These are phyloP conservation scores for Trypanosoma brucei DNA, from an alignment of 208 protist genomes.

Conservation along the genomic window DNA sequence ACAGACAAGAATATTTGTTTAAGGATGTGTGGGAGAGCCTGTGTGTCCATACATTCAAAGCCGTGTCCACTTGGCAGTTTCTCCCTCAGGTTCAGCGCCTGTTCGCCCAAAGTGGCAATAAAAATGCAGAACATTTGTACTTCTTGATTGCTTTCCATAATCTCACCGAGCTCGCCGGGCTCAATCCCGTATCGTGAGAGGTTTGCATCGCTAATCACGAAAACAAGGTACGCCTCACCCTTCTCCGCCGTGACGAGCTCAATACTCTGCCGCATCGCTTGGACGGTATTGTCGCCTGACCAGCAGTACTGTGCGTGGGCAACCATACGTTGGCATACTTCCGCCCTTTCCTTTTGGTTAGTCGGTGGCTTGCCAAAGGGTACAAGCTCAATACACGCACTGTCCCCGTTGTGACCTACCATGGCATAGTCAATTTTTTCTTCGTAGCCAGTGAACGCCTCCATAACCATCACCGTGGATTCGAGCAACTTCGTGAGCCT, in stretches of 20 bases:
- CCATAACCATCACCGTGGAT: slow-evolving; percentile 89
- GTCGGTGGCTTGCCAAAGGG: slow-evolving; percentile 54
- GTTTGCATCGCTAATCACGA: slow-evolving; percentile 94
- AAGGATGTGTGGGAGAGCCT: slow-evolving; percentile 79
- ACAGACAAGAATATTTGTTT: slow-evolving; percentile 85
- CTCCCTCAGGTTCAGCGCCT: slow-evolving; percentile 68
- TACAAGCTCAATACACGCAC: slow-evolving; percentile 71
- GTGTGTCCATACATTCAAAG: slow-evolving; percentile 86
- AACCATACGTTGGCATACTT: slow-evolving; percentile 84
- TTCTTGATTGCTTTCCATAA: slow-evolving; percentile 66
- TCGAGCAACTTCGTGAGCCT: slow-evolving; percentile 85
- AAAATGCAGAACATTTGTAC: slow-evolving; percentile 91
- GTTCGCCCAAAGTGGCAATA: slow-evolving; percentile 79
- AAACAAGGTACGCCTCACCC: slow-evolving; percentile 91
- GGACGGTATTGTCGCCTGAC: slow-evolving; percentile 89
- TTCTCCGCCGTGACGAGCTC: slow-evolving; percentile 67
- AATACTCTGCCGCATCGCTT: slow-evolving; percentile 77
- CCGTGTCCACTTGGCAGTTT: slow-evolving; percentile 78
- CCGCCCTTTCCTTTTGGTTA: slow-evolving; percentile 75
- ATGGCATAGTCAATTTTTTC: slow-evolving; percentile 87
- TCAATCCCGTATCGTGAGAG: slow-evolving; percentile 89
- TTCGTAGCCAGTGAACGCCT: slow-evolving; percentile 86
- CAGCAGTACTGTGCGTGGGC: slow-evolving; percentile 94
- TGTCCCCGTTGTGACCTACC: slow-evolving; percentile 87
- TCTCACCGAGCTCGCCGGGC: slow-evolving; percentile 54